Evolutionary conservation across 164 flowering plant genomes (phyloP).

Genomic region (Stephania cephalantha): DNA sequence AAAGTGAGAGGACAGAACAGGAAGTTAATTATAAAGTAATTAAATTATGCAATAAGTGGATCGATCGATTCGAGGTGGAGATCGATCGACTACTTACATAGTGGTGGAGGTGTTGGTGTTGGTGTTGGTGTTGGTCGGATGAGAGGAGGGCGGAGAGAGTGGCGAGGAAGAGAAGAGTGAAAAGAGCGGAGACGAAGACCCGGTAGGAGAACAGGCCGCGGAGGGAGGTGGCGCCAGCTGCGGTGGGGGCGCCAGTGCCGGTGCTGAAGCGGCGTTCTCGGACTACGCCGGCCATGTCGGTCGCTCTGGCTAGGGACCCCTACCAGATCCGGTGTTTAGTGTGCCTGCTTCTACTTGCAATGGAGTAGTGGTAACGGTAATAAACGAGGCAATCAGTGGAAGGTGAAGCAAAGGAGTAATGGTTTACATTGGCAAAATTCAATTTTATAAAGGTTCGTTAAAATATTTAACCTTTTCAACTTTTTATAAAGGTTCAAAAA

Average conservation of each 20-base stretch:
- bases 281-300: constrained; percentile 12
- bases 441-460: too few relatives aligned
- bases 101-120: constrained; percentile 16
- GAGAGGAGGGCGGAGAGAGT: constrained; percentile 65
- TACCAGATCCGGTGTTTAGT: too few relatives aligned
- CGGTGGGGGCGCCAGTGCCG: constrained; percentile 27
- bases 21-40: background rate
- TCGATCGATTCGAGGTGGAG: background rate
- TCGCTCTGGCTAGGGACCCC: background rate
- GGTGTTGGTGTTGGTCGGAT: constrained; percentile 16
- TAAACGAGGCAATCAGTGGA: too few relatives aligned
- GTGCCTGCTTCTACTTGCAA: too few relatives aligned
- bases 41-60: background rate
- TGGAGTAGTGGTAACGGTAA: too few relatives aligned
- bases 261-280: constrained; percentile 20
- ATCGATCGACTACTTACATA: constrained; percentile 29
- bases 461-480: too few relatives aligned
- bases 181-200: constrained; percentile 76
- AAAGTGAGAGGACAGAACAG: background rate
- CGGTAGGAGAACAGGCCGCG: constrained; percentile 65
- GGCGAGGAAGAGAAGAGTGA: constrained; percentile 80
- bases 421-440: too few relatives aligned
- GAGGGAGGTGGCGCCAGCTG: constrained; percentile 22
- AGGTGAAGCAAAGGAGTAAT: too few relatives aligned
- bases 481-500: too few relatives aligned